Conservation (phyloP, 352 stramenopile genomes). For the Peronospora farinosa region DNA sequence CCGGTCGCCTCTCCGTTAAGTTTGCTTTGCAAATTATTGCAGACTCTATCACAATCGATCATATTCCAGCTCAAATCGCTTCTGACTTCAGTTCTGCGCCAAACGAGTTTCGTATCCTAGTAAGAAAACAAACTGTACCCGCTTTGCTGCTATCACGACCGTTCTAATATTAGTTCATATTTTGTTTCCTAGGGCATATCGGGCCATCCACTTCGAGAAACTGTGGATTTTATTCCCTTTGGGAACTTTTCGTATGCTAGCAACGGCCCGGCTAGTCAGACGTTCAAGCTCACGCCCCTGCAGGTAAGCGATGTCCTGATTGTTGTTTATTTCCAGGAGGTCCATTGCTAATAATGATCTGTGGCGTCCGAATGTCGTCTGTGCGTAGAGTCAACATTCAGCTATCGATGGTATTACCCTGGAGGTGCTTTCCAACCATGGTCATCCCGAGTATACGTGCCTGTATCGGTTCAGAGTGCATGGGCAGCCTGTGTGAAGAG, state of each 20-base stretch:
- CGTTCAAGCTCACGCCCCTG: constrained; percentile 50
- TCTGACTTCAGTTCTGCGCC: constrained; percentile 67
- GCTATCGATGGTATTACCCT: constrained; percentile 65
- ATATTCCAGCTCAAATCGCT: constrained; percentile 65
- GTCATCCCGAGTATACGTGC: constrained; percentile 82
- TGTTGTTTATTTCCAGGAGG: neutral
- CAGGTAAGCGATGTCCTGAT: constrained; percentile 28
- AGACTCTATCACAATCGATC: constrained; percentile 70
- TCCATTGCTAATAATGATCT: neutral
- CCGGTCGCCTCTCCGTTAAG: constrained; percentile 66
- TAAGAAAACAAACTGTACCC: constrained; percentile 11
- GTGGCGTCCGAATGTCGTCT: neutral
- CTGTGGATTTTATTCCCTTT: constrained; percentile 49
- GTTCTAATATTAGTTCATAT: constrained; percentile 3
- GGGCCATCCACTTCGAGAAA: constrained; percentile 34
- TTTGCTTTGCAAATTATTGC: constrained; percentile 61
- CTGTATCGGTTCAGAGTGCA: constrained; percentile 87
- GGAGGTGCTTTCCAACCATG: constrained; percentile 78
- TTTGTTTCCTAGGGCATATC: constrained; percentile 34
- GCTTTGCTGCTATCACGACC: constrained; percentile 1
- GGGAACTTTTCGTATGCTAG: constrained; percentile 71
- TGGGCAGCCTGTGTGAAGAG: constrained; percentile 35
- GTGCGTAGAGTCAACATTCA: constrained; percentile 36
- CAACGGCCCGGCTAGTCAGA: constrained; percentile 48
- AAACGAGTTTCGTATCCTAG: constrained; percentile 55